Conservation (phyloP, 345 rosid genomes). For the Eucalyptus curtisii region DNA sequence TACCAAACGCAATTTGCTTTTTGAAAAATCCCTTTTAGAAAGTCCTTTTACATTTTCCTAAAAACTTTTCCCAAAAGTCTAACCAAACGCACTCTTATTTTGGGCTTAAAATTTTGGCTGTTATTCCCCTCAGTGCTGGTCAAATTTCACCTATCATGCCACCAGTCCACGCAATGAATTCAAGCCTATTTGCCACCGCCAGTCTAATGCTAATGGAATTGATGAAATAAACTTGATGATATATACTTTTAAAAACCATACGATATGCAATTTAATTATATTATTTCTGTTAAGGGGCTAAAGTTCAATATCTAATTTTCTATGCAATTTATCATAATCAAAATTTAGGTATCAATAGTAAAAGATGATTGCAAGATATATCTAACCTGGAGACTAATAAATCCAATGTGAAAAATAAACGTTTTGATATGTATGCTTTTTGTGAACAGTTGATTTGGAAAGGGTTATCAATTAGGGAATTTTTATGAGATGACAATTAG, state of each 20-base stretch:
- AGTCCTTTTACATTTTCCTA: too few species aligned
- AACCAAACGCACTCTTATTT: too few species aligned
- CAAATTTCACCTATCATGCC: not conserved
- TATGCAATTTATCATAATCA: not conserved
- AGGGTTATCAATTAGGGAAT: not conserved
- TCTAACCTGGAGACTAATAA: not conserved
- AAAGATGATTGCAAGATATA: not conserved
- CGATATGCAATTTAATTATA: not conserved
- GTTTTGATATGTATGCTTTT: not conserved
- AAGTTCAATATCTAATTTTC: not conserved
- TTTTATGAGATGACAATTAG: not conserved
- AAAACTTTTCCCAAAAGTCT: too few species aligned
- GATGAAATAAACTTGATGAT: not conserved
- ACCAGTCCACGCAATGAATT: not conserved
- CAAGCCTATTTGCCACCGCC: not conserved
- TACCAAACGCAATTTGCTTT: too few species aligned
- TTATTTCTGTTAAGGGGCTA: not conserved
- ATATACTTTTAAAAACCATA: not conserved
- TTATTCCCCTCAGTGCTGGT: not conserved
- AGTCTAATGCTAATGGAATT: not conserved
- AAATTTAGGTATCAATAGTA: not conserved
- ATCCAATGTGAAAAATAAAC: not conserved
- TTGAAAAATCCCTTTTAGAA: too few species aligned
- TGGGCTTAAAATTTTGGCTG: not conserved
- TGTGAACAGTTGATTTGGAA: not conserved